Conservation (phyloP, 2,329 filamentous ascomycete species). For the Fusarium sterilihyphosum region DNA sequence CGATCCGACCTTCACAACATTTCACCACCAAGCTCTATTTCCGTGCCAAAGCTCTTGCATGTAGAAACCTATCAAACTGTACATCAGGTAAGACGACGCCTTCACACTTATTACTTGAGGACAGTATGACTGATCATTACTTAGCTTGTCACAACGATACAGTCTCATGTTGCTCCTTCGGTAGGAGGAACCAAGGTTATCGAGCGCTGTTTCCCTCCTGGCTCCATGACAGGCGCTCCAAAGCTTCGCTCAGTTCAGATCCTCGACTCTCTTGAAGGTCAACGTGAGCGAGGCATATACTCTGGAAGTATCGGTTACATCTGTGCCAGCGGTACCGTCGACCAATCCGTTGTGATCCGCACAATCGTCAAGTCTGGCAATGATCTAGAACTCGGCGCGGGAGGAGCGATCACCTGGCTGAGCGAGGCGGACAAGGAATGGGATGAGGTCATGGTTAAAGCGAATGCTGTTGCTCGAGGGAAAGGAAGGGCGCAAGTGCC, state of each 20-base stretch:
- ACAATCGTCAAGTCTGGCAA: not conserved
- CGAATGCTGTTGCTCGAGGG: not conserved
- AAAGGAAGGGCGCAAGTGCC: not conserved
- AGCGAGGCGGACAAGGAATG: not conserved
- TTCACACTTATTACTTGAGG: not conserved
- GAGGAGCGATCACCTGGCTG: not conserved
- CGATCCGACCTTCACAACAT: not conserved
- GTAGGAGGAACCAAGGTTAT: not conserved
- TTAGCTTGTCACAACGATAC: not conserved
- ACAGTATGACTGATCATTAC: rapidly evolving
- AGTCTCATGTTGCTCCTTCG: not conserved
- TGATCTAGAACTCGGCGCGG: not conserved
- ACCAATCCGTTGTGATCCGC: not conserved
- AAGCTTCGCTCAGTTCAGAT: not conserved
- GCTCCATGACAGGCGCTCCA: not conserved
- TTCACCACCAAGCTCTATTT: not conserved
- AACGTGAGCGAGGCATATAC: not conserved
- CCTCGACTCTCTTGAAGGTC: not conserved
- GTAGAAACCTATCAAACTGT: not conserved
- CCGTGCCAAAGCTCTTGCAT: not conserved
- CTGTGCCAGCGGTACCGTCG: not conserved
- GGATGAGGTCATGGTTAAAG: not conserved
- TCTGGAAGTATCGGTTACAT: not conserved
- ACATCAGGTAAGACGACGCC: not conserved
- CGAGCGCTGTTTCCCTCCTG: not conserved